Evolutionary conservation across 352 stramenopile species (phyloP).

Genomic region (Phytophthora litchii): DNA sequence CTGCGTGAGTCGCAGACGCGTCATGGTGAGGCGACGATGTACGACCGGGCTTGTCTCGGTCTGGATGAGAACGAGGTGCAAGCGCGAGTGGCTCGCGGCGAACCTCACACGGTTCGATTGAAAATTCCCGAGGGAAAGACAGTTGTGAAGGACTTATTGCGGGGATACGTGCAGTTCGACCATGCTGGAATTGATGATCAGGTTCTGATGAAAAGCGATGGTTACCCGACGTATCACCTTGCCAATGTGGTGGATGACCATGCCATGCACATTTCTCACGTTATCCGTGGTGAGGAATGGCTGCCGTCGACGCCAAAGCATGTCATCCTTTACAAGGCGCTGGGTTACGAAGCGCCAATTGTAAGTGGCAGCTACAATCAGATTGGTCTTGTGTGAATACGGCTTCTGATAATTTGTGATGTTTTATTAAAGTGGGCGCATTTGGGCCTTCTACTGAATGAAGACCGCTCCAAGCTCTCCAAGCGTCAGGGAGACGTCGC

Average conservation of each 20-base stretch:
- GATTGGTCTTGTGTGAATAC: conserved; percentile 1
- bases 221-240: conserved; percentile 93
- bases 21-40: conserved; percentile 94
- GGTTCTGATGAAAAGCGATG: conserved; percentile 94
- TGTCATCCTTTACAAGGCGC: conserved; percentile 89
- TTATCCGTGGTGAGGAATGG: conserved; percentile 97
- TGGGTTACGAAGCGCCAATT: conserved; percentile 74
- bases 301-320: conserved; percentile 92
- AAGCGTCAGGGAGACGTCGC: conserved; percentile 98
- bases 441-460: conserved; percentile 95
- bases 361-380: conserved; percentile 31
- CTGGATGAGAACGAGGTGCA: conserved; percentile 90
- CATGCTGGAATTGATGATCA: conserved; percentile 91
- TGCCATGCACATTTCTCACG: conserved; percentile 97
- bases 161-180: conserved; percentile 93
- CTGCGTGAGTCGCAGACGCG: conserved; percentile 90
- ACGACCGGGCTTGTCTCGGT: conserved; percentile 96
- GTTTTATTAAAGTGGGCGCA: conserved; percentile 79
- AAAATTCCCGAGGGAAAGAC: conserved; percentile 94
- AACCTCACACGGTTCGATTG: conserved; percentile 94
- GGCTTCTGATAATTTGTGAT: conserved; percentile 6
- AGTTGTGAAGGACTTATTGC: conserved; percentile 96
- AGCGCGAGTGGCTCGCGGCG: conserved; percentile 85
- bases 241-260: conserved; percentile 97
- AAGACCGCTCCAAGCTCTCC: conserved; percentile 98